These are phyloP conservation scores for Agaricus blazei DNA, from an alignment of 768 basidiomycete species.

Conservation along the genomic window DNA sequence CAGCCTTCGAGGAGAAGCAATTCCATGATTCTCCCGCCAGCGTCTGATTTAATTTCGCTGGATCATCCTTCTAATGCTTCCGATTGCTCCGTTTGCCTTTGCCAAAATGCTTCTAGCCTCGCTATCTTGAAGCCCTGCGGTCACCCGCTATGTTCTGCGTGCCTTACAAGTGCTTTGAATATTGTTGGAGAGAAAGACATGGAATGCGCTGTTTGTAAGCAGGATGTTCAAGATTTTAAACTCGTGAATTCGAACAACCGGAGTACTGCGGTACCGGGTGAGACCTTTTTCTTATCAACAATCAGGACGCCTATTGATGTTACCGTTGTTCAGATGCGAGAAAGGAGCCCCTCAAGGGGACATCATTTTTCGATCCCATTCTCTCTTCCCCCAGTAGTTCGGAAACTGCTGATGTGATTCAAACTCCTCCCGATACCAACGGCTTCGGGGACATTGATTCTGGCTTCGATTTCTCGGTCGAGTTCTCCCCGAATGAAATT, in stretches of 20 bases:
- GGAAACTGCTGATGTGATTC: conserved; percentile 12
- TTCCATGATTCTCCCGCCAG: conserved; percentile 1
- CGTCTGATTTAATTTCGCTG: conserved; percentile 5
- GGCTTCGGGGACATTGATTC: conserved; percentile 26
- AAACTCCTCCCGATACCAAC: neutral
- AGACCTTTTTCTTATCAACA: neutral
- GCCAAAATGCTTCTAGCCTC: conserved; percentile 34
- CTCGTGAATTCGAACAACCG: conserved; percentile 23
- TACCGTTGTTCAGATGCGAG: neutral
- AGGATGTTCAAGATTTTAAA: conserved; percentile 64
- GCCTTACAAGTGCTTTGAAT: conserved; percentile 81
- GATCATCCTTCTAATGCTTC: conserved; percentile 16
- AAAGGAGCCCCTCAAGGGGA: conserved; percentile 8
- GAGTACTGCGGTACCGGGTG: neutral
- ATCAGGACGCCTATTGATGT: conserved; percentile 1
- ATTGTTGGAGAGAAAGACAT: conserved; percentile 89
- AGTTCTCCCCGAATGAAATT: conserved; percentile 22
- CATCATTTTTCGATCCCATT: conserved; percentile 27
- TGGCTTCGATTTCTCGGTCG: conserved; percentile 19
- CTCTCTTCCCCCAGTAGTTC: conserved; percentile 29
- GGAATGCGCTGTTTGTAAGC: conserved; percentile 77
- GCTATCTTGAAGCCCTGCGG: conserved; percentile 71
- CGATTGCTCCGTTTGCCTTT: conserved; percentile 64
- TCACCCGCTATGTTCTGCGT: conserved; percentile 74
- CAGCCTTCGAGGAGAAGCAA: conserved; percentile 1